phyloP scores from a whole-genome alignment of 768 basidiomycete genomes.

The Naganishia antarctica region DNA sequence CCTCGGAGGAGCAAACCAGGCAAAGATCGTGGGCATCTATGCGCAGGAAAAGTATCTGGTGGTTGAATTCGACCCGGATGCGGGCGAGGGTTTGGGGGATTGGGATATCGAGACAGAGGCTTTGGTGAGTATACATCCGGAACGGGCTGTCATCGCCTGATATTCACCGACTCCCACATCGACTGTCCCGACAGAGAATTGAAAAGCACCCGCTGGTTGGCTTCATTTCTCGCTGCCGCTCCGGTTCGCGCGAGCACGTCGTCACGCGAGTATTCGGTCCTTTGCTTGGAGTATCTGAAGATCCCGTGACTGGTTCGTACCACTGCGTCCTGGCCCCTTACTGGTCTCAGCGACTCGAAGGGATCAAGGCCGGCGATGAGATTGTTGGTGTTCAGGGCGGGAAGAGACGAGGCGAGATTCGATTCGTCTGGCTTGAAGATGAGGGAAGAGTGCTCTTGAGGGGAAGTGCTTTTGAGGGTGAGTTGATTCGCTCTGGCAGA shows the following conservation, averaged over 20 bases:
- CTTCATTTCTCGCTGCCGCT: neutral
- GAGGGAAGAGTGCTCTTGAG: constrained; percentile 26
- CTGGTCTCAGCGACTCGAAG: constrained; percentile 19
- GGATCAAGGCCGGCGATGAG: constrained; percentile 10
- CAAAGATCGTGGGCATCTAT: constrained; percentile 15
- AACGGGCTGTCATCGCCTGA: too few relatives aligned
- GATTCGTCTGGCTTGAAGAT: constrained; percentile 25
- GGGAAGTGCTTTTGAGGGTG: constrained; percentile 23
- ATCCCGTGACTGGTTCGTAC: constrained; percentile 28
- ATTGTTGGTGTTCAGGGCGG: constrained; percentile 26
- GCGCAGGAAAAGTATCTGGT: constrained; percentile 14
- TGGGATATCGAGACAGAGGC: neutral
- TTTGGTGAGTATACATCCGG: constrained; percentile 11
- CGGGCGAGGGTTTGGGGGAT: constrained; percentile 14
- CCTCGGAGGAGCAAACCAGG: neutral
- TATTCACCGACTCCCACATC: neutral
- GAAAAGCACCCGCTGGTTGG: constrained; percentile 20
- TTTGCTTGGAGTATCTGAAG: constrained; percentile 14
- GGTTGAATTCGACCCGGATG: constrained; percentile 14
- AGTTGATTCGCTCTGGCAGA: neutral
- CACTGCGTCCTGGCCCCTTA: constrained; percentile 26
- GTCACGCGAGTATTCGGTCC: constrained; percentile 23
- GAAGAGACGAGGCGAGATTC: constrained; percentile 25
- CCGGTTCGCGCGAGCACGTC: constrained; percentile 9
- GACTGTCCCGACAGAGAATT: neutral